Evolutionary conservation across 2,329 filamentous ascomycete species (phyloP).

Genomic region (Hymenoscyphus fructigenus): DNA sequence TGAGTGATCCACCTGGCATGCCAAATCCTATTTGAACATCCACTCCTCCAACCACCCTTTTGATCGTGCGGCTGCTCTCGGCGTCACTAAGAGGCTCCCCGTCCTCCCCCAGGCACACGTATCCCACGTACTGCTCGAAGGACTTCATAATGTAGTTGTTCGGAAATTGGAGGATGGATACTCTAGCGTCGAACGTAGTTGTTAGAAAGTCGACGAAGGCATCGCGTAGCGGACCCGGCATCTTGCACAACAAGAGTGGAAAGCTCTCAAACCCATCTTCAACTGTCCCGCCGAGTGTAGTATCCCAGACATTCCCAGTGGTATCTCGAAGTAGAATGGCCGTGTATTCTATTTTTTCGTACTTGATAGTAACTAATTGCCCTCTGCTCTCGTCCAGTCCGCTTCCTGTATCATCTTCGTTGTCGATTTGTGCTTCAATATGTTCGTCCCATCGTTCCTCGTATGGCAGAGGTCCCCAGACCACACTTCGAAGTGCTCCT

Average conservation of each 20-base stretch:
- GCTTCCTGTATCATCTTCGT: constrained; percentile 22
- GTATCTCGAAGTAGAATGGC: constrained; percentile 31
- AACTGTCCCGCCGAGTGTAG: constrained; percentile 16
- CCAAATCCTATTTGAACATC: constrained; percentile 33
- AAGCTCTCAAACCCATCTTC: constrained; percentile 41
- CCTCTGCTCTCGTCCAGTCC: constrained; percentile 23
- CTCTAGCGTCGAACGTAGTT: constrained; percentile 44
- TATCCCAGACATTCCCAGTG: constrained; percentile 14
- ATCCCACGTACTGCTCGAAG: constrained; percentile 34
- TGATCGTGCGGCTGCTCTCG: constrained; percentile 18
- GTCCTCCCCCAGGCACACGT: constrained; percentile 26
- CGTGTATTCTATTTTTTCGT: constrained; percentile 34
- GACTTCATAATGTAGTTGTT: constrained; percentile 38
- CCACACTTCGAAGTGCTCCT: constrained; percentile 43
- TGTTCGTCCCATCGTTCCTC: constrained; percentile 38
- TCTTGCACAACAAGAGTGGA: constrained; percentile 45
- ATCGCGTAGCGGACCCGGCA: constrained; percentile 44
- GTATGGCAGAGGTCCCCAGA: constrained; percentile 43
- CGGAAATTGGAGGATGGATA: constrained; percentile 40
- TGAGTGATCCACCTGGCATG: constrained; percentile 35
- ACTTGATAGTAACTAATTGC: constrained; percentile 30
- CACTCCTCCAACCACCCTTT: constrained; percentile 31
- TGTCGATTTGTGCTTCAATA: constrained; percentile 19
- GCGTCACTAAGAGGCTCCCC: constrained; percentile 18
- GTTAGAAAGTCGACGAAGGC: constrained; percentile 44